A percentile compares a stretch with the other conserved stretches of the same genome.
Conservation (phyloP, 2,329 filamentous ascomycete species). For the Dothistroma septosporum region DNA sequence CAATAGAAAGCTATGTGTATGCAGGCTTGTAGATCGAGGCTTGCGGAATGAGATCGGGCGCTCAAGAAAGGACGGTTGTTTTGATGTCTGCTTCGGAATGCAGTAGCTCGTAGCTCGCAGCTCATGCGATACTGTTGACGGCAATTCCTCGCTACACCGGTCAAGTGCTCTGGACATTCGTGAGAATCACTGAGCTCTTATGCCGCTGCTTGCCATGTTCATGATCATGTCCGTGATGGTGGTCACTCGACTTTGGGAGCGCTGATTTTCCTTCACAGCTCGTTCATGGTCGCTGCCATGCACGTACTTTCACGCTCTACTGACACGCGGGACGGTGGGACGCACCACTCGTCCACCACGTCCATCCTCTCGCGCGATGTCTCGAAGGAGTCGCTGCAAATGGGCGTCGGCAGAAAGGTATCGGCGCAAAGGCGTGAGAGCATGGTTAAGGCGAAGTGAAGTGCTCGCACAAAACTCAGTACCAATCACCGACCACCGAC, state of each 20-base stretch:
- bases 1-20: background rate
- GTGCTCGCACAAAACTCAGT: background rate
- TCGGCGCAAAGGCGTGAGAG: background rate
- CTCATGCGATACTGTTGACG: background rate
- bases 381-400: background rate
- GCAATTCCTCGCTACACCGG: background rate
- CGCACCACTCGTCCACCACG: background rate
- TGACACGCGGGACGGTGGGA: background rate
- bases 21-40: background rate
- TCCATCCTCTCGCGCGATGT: background rate
- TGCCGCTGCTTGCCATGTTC: background rate
- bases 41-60: constrained; percentile 6
- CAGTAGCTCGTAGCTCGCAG: background rate
- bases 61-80: constrained; percentile 2
- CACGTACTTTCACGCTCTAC: background rate
- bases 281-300: background rate
- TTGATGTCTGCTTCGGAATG: constrained; percentile 9
- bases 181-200: background rate
- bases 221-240: background rate
- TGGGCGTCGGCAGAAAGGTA: background rate
- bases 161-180: background rate
- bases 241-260: background rate
- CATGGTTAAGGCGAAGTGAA: background rate
- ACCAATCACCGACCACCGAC: too few relatives aligned
- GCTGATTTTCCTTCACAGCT: background rate